phyloP scores from a whole-genome alignment of 2,329 filamentous ascomycete species.

The Fusarium anthophilum region DNA sequence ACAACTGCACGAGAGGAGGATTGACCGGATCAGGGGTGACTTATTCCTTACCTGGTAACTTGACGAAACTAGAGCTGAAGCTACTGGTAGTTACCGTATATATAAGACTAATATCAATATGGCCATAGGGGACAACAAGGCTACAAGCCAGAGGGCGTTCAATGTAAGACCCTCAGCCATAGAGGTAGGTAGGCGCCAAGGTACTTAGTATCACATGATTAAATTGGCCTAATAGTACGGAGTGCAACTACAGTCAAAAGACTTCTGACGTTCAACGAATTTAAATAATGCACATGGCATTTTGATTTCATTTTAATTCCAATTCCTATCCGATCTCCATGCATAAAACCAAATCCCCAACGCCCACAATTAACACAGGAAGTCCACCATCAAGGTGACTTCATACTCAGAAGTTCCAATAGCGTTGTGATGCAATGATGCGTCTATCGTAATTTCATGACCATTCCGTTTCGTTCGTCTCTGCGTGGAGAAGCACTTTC shows the following conservation, averaged over 20 bases:
- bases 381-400: slow-evolving; percentile 2
- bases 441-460: slow-evolving; percentile 41
- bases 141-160: no score
- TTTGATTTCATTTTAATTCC: slow-evolving; percentile 23
- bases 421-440: background rate
- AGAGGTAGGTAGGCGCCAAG: background rate
- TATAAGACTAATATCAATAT: background rate
- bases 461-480: slow-evolving; percentile 48
- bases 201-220: background rate
- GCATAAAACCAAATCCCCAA: slow-evolving; percentile 5
- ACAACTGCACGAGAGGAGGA: background rate
- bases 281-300: slow-evolving; percentile 28
- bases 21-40: background rate
- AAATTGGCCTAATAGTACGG: background rate
- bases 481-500: slow-evolving; percentile 60
- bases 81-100: background rate
- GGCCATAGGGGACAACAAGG: background rate
- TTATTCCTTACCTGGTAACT: background rate
- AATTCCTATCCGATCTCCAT: background rate
- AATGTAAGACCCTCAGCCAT: background rate
- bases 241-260: background rate
- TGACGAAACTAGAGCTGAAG: background rate
- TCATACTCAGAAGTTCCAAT: slow-evolving; percentile 18
- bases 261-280: background rate
- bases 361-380: slow-evolving; percentile 20